Percentiles rank a stretch among this genome's conserved stretches.
These are phyloP conservation scores for Taphrina deformans DNA, from an alignment of 1,139 yeast species.

Conservation along the genomic window DNA sequence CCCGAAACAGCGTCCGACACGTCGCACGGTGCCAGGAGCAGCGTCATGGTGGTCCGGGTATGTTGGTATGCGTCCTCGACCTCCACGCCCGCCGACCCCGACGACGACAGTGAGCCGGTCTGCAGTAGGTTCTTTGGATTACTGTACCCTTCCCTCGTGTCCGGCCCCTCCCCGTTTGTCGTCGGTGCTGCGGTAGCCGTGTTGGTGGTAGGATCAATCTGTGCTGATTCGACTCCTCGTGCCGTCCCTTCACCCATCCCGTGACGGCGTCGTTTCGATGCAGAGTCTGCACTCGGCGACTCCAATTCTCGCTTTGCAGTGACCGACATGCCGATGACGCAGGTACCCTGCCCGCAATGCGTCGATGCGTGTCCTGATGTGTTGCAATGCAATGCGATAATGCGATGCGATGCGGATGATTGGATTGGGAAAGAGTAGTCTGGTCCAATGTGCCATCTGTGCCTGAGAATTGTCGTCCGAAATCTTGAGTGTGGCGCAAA, in stretches of 20 bases:
- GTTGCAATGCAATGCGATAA: too few species aligned
- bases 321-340: constrained; percentile 22
- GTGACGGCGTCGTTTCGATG: constrained; percentile 7
- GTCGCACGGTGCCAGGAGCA: constrained; percentile 34
- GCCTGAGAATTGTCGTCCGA: not conserved
- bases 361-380: too few species aligned
- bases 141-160: not conserved
- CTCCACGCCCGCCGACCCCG: not conserved
- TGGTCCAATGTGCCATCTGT: too few species aligned
- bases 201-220: too few species aligned
- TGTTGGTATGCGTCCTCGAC: constrained; percentile 6
- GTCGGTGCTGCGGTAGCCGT: not conserved
- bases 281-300: constrained; percentile 19
- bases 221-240: too few species aligned
- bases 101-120: not conserved
- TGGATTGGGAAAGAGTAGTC: too few species aligned
- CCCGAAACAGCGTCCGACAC: constrained; percentile 32
- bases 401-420: too few species aligned
- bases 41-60: constrained; percentile 5
- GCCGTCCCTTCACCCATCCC: not conserved
- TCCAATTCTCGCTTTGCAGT: constrained; percentile 15
- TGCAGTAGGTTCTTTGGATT: constrained; percentile 20
- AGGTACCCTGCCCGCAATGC: too few species aligned
- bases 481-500: not conserved
- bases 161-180: too few species aligned